Base-by-base conservation (phyloP, 805 yeast genomes). In the Metahyphopichia silvanorum region DNA sequence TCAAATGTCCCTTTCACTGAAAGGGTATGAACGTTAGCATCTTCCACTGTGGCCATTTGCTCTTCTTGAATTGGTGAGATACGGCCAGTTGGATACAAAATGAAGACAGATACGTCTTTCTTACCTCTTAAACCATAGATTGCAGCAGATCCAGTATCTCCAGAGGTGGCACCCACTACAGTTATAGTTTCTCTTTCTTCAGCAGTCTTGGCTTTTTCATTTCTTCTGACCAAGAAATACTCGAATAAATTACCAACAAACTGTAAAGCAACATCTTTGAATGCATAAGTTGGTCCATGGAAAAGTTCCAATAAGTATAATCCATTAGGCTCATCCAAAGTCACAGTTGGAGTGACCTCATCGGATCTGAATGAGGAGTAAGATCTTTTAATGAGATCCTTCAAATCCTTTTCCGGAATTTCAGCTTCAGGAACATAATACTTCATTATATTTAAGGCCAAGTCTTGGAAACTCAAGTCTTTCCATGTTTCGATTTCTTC, bases 281-380 rank as follows among this genome's bases (percentile, higher is more conserved):
- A 93, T 11, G 99, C 99, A 55, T 91, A 93, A 4, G 99, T 93
- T 43, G 99, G 99, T 22, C 99, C 99, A 56, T 93, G 99, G 79
- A 93, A 93, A 38, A 93, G 72, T 64, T 93, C 99, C 51, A 93
- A 71, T 35, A 93, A 65, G 55, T 86, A 82, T 39, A 91, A 65
- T 37, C 77, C 74, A 30, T 76, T 67, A 36, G 66, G 51, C 27
- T 68, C 66, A 44, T 80, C 79, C 39, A 84, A 74, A 32, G 82
- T 69, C 21, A 69, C 76, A 30, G 88, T 60, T 16, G 99, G 99
- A 13, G 98, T 89, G 31, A 93, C 86, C n/a, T 85, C 84, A 6
- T 68, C 53, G n/a, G 82, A 61, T 61, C 97, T 80, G 74, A 93
- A 93, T 20, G 97, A 87, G 19, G 96, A 76, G 64, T 93, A 93